Percentiles rank a stretch among this genome's conserved stretches.
phyloP scores from a whole-genome alignment of 2,329 filamentous ascomycete species.

The Epichloe brachyelytri region DNA sequence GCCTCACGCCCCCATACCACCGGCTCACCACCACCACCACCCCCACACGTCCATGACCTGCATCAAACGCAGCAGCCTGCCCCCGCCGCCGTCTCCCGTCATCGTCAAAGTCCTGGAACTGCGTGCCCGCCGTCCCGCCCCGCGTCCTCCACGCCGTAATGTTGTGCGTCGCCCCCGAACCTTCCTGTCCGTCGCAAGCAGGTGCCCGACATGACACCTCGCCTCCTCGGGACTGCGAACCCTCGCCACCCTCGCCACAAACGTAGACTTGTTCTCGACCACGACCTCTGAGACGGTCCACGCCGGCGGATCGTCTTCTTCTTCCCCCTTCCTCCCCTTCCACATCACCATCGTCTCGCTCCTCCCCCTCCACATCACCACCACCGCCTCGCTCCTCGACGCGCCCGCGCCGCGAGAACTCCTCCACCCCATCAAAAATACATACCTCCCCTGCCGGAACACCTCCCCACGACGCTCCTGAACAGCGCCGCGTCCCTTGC shows the following conservation, averaged over 20 bases:
- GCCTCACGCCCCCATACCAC: conserved; percentile 87
- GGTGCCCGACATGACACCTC: conserved; percentile 54
- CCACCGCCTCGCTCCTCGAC: conserved; percentile 16
- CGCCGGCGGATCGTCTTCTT: conserved; percentile 19
- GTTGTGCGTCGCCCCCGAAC: conserved; percentile 86
- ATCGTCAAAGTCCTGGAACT: conserved; percentile 85
- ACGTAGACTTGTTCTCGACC: conserved; percentile 75
- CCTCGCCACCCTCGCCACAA: conserved; percentile 62
- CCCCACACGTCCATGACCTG: conserved; percentile 88
- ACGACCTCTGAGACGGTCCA: conserved; percentile 68
- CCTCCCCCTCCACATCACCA: too few species aligned
- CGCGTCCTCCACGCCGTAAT: conserved; percentile 88
- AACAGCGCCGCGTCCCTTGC: conserved; percentile 58
- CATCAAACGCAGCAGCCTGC: conserved; percentile 74
- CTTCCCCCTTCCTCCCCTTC: neutral
- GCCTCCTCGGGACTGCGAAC: conserved; percentile 54
- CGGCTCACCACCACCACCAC: conserved; percentile 84
- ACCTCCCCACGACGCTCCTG: conserved; percentile 52
- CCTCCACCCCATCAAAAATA: conserved; percentile 82
- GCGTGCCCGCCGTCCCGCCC: conserved; percentile 20
- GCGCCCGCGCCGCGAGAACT: conserved; percentile 38
- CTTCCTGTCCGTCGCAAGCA: conserved; percentile 72
- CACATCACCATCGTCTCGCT: conserved; percentile 4
- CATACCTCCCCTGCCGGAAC: conserved; percentile 69
- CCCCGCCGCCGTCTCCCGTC: conserved; percentile 93